Percentiles rank a stretch among this genome's conserved stretches.
phyloP scores from a whole-genome alignment of 2,329 filamentous ascomycete genomes.

The Fusarium compactum region DNA sequence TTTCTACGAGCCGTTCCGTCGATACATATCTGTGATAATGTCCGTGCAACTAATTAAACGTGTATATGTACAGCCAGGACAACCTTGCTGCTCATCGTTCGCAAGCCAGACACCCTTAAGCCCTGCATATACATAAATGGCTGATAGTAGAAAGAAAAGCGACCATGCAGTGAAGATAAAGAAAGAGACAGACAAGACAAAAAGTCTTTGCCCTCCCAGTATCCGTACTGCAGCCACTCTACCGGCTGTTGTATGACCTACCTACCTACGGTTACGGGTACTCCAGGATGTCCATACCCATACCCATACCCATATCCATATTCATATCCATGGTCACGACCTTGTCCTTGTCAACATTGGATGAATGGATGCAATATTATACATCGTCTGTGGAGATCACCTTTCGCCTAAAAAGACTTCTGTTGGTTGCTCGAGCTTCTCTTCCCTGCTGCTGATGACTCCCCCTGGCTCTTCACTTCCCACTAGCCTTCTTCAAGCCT shows the following conservation, averaged over 20 bases:
- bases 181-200: background rate
- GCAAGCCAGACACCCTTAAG: background rate
- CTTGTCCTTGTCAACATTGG: constrained; percentile 1
- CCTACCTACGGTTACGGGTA: constrained; percentile 2
- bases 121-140: background rate
- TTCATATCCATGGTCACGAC: background rate
- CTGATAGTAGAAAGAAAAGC: background rate
- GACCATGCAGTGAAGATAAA: constrained; percentile 22
- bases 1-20: constrained; percentile 14
- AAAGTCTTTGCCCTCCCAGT: constrained; percentile 22
- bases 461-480: constrained; percentile 18
- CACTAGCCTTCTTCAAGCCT: constrained; percentile 29
- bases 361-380: constrained; percentile 2
- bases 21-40: background rate
- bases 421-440: constrained; percentile 28
- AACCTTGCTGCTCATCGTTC: constrained; percentile 6
- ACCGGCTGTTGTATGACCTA: constrained; percentile 23
- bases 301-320: background rate
- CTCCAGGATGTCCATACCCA: background rate
- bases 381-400: constrained; percentile 31
- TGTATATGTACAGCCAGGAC: background rate
- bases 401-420: constrained; percentile 10
- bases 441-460: constrained; percentile 28
- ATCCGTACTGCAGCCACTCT: constrained; percentile 45
- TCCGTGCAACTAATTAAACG: background rate